phyloP scores from a whole-genome alignment of 1,139 yeast species.

The Nakaseomyces delphensis region DNA sequence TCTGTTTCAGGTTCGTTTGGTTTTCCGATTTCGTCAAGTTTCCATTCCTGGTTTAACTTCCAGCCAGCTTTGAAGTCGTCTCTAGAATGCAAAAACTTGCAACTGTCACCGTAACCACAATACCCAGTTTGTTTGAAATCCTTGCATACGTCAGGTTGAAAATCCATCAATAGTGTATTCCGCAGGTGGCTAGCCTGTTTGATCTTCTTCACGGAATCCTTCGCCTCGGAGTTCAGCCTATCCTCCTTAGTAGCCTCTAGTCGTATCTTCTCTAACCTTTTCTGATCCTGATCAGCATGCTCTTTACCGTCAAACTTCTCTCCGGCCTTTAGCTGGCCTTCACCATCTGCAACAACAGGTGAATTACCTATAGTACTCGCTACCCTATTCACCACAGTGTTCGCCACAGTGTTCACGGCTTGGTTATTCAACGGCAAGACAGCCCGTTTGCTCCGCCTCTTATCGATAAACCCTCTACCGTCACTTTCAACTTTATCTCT shows the following conservation, averaged over 20 bases:
- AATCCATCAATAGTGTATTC: conserved; percentile 74
- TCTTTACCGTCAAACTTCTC: no score
- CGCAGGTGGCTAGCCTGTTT: conserved; percentile 45
- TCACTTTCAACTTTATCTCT: not conserved
- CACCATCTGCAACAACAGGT: not conserved
- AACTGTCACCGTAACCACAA: conserved; percentile 98
- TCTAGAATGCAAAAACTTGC: conserved; percentile 85
- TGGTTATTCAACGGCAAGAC: not conserved
- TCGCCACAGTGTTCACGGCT: not conserved
- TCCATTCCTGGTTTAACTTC: conserved; percentile 71
- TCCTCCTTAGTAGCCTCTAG: not conserved
- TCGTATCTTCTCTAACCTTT: not conserved
- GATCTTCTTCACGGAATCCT: conserved; percentile 11
- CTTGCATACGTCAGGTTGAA: conserved; percentile 91
- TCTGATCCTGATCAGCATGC: not conserved
- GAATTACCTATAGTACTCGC: no score
- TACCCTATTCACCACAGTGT: no score
- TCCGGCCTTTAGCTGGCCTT: no score
- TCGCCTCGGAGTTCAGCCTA: conserved; percentile 6
- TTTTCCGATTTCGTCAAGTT: conserved; percentile 26
- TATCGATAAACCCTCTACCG: not conserved
- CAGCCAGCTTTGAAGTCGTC: conserved; percentile 76
- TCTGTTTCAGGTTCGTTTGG: conserved; percentile 11
- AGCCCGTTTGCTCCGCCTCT: not conserved
- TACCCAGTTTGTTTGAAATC: conserved; percentile 87